A percentile compares a stretch with the other conserved stretches of the same genome.
Conservation (phyloP, 306 rosid genomes). For the Acacia crassicarpa region DNA sequence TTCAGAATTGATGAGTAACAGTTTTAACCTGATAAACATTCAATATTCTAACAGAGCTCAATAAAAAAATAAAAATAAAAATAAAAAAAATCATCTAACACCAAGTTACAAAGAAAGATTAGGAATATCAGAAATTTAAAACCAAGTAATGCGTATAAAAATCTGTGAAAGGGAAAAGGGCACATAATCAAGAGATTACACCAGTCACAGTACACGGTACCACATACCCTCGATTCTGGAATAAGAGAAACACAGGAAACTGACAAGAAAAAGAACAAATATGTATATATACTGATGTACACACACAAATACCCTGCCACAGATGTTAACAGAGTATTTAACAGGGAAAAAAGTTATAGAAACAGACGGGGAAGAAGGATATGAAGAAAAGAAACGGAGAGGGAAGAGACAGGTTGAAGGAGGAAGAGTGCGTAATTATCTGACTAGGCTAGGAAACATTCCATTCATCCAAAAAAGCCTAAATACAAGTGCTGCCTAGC, state of each 20-base stretch:
- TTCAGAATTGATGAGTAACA: too few species aligned
- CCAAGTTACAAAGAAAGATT: background rate
- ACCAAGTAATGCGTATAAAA: background rate
- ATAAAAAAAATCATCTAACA: too few species aligned
- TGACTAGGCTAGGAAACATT: too few species aligned
- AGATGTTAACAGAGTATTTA: too few species aligned
- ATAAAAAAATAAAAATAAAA: background rate
- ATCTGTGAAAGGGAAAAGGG: background rate
- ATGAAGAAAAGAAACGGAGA: too few species aligned
- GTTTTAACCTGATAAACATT: background rate
- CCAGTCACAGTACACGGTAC: background rate
- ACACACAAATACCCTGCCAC: background rate
- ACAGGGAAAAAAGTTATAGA: too few species aligned
- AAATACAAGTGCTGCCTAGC: too few species aligned
- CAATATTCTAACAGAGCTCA: background rate
- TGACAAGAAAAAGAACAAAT: background rate
- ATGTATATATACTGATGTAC: background rate
- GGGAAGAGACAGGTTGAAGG: too few species aligned
- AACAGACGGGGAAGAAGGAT: too few species aligned
- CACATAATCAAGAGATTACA: background rate
- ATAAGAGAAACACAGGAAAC: background rate
- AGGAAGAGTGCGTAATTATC: too few species aligned
- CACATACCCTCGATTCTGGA: background rate
- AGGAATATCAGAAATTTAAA: background rate
- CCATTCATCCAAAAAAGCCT: too few species aligned